Evolutionary conservation across 805 yeast species (phyloP).

Genomic region (Vanderwaltozyma tropicalis): DNA sequence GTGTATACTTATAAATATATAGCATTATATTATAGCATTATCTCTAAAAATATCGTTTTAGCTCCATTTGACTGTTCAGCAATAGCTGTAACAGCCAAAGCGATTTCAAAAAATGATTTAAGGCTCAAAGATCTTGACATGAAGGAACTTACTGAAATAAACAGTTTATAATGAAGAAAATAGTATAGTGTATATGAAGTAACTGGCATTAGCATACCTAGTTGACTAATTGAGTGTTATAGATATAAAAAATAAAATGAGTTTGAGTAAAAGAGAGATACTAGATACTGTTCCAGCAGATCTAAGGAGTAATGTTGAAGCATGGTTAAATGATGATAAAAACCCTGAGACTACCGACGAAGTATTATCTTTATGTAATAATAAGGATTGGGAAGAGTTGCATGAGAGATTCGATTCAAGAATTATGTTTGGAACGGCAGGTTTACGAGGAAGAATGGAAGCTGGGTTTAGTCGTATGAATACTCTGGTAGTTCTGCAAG

Average conservation of each 20-base stretch:
- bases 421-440: constrained; percentile 88
- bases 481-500: constrained; percentile 77
- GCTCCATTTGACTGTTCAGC: too few species aligned
- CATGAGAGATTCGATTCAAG: constrained; percentile 44
- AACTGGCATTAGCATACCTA: too few species aligned
- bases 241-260: not conserved
- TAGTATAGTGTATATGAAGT: too few species aligned
- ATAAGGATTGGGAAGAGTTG: constrained; percentile 34
- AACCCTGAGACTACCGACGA: constrained; percentile 44
- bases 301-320: constrained; percentile 8
- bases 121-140: too few species aligned
- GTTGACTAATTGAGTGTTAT: too few species aligned
- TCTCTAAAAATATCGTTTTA: too few species aligned
- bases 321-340: constrained; percentile 27
- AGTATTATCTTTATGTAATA: constrained; percentile 36
- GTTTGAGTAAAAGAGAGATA: not conserved
- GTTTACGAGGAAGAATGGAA: constrained; percentile 77
- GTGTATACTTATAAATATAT: too few species aligned
- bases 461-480: constrained; percentile 89
- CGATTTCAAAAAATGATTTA: too few species aligned
- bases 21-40: too few species aligned
- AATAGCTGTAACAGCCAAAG: too few species aligned
- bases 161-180: too few species aligned
- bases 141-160: too few species aligned
- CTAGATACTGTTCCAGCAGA: constrained; percentile 7